phyloP scores from a whole-genome alignment of 1,284 basidiomycete species.

The Omphalotus olearius region DNA sequence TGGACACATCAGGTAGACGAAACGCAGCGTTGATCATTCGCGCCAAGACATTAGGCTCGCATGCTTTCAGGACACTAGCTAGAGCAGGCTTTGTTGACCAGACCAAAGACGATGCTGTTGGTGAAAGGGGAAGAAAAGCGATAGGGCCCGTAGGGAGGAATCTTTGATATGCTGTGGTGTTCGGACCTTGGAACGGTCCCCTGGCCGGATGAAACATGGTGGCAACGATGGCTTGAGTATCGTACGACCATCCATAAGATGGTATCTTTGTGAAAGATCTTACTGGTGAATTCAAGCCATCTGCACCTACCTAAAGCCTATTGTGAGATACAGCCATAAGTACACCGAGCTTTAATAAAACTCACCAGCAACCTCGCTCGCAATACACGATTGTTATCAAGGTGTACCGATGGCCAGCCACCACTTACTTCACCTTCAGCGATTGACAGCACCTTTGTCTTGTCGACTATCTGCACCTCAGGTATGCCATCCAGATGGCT shows the following conservation, averaged over 20 bases:
- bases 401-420: conserved; percentile 72
- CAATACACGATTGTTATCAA: conserved; percentile 59
- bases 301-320: conserved; percentile 78
- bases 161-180: conserved; percentile 88
- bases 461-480: conserved; percentile 55
- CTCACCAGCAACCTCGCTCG: conserved; percentile 71
- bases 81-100: conserved; percentile 89
- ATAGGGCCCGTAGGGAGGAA: conserved; percentile 96
- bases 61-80: conserved; percentile 69
- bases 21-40: conserved; percentile 91
- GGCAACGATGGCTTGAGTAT: conserved; percentile 88
- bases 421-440: conserved; percentile 40
- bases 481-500: conserved; percentile 43
- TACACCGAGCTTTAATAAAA: conserved; percentile 8
- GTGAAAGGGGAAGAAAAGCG: conserved; percentile 86
- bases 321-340: not conserved
- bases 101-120: conserved; percentile 82
- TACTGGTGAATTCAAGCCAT: conserved; percentile 94
- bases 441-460: conserved; percentile 67
- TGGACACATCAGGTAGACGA: conserved; percentile 75
- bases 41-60: conserved; percentile 63
- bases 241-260: conserved; percentile 91
- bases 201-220: conserved; percentile 74
- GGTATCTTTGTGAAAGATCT: conserved; percentile 83
- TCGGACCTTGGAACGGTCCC: conserved; percentile 53